Evolutionary conservation across 345 rosid genomes (phyloP), one percentile per base, ranked within the genome.

Genomic region (Salix udensis): DNA sequence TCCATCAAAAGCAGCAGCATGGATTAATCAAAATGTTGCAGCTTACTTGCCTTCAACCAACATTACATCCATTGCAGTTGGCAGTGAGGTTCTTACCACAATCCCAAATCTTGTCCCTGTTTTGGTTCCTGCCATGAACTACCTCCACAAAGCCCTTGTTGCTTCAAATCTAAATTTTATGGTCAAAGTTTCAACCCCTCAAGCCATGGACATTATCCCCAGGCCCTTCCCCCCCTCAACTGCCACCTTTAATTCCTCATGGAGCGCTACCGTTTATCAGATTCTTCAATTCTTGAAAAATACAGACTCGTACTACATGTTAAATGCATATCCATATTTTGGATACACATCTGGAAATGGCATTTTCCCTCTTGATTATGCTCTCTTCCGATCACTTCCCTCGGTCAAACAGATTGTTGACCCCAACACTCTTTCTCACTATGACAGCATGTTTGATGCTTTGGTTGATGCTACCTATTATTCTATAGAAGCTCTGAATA

Each of bases 401-500:
- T 50, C 96, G 0, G 98, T 90, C 70, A 96, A 96, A 77, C 99
- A 96, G 88, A 94, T 94, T 42, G 98, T 96, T 82, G 99, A 96
- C 75, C 98, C 99, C 3, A 96, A 94, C 88, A 96, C 99, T 40
- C 91, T 96, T 72, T 84, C 88, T 42, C 97, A 87, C 78, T 96
- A 91, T 79, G 82, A 86, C 82, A 96, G 99, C 84, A 94, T 96
- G 99, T 92, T 94, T 82, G 99, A 94, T 74, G 95, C 99, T 1
- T 90, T 96, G 98, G 96, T 96, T 69, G 99, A 96, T 80, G 99
- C 99, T 69, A 80, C 98, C 52, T 96, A 92, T 84, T 96, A 93
- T 84, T 88, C 99, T 31, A 92, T 96, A 68, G 88, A 85, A 37
- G 92, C 90, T 65, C 31, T 87, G 71, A 89, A 90, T 65, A 87